Evolutionary conservation across 1,284 basidiomycete genomes (phyloP).

Genomic region (Apiotrichum gamsii): DNA sequence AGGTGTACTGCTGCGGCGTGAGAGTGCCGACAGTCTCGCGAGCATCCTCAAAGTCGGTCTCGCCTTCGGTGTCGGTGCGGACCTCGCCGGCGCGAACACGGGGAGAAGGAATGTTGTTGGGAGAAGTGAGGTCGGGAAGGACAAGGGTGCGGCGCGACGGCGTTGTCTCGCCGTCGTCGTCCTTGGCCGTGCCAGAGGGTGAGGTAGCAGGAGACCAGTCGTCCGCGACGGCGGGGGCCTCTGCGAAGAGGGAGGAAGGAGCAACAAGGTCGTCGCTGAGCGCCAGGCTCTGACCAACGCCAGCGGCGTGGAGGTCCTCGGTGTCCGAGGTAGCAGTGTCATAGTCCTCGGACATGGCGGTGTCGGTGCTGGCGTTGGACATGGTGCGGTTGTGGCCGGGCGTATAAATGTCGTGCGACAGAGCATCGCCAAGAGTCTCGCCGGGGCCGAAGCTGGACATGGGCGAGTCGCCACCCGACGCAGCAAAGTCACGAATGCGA

Average conservation of each 20-base stretch:
- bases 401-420: constrained; percentile 5
- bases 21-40: constrained; percentile 62
- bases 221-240: constrained; percentile 36
- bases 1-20: constrained; percentile 56
- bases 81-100: constrained; percentile 22
- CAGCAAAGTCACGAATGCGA: constrained; percentile 18
- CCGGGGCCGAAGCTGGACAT: constrained; percentile 9
- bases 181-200: constrained; percentile 3
- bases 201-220: constrained; percentile 21
- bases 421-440: constrained; percentile 20
- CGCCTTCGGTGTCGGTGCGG: constrained; percentile 53
- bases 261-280: constrained; percentile 37
- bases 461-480: too few relatives aligned
- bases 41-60: constrained; percentile 73
- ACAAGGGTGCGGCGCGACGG: constrained; percentile 30
- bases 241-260: constrained; percentile 23
- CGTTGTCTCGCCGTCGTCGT: constrained; percentile 27
- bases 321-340: constrained; percentile 4
- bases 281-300: constrained; percentile 15
- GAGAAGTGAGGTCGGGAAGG: constrained; percentile 26
- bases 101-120: too few relatives aligned
- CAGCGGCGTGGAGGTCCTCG: constrained; percentile 1
- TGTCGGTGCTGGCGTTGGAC: not conserved
- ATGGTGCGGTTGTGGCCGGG: constrained; percentile 2
- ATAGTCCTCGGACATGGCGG: not conserved